Evolutionary conservation across 2,329 filamentous ascomycete species (phyloP).

Genomic region (Hirsutella minnesotensis): DNA sequence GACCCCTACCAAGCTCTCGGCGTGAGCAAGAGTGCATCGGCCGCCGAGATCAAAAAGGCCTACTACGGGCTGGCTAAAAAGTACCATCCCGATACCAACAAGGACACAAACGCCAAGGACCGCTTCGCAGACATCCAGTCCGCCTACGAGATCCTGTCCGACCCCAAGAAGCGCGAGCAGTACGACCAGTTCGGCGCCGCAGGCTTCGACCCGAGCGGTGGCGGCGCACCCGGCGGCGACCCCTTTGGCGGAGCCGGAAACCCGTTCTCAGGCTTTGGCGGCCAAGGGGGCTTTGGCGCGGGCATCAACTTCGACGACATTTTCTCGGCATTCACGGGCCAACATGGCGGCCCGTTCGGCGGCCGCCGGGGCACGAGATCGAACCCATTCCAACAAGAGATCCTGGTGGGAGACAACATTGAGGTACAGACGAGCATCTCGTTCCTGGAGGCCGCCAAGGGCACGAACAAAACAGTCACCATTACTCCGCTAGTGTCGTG

Average conservation of each 20-base stretch:
- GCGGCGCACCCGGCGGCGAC: conserved; percentile 47
- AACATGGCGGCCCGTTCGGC: conserved; percentile 38
- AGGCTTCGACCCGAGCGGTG: conserved; percentile 69
- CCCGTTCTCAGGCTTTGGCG: conserved; percentile 47
- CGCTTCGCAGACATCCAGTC: conserved; percentile 88
- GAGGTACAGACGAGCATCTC: conserved; percentile 88
- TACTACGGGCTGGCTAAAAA: conserved; percentile 98
- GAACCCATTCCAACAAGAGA: conserved; percentile 63
- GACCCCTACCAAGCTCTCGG: conserved; percentile 85
- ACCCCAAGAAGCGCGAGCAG: conserved; percentile 83
- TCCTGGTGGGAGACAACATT: conserved; percentile 89
- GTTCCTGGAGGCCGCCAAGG: conserved; percentile 94
- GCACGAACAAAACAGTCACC: conserved; percentile 74
- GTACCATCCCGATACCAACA: conserved; percentile 96
- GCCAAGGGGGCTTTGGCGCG: conserved; percentile 57
- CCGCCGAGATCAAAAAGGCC: conserved; percentile 90
- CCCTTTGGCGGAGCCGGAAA: conserved; percentile 53
- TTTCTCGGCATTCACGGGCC: conserved; percentile 71
- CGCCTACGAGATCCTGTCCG: conserved; percentile 87
- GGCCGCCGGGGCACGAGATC: conserved; percentile 35
- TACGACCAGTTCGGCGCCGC: conserved; percentile 85
- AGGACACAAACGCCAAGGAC: conserved; percentile 85
- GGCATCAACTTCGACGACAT: conserved; percentile 96
- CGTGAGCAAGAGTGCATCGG: conserved; percentile 67
- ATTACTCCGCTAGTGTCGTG: conserved; percentile 76